A percentile compares a stretch with the other conserved stretches of the same genome.
phyloP scores from a whole-genome alignment of 345 rosid species.

The Gossypium ekmanianum region DNA sequence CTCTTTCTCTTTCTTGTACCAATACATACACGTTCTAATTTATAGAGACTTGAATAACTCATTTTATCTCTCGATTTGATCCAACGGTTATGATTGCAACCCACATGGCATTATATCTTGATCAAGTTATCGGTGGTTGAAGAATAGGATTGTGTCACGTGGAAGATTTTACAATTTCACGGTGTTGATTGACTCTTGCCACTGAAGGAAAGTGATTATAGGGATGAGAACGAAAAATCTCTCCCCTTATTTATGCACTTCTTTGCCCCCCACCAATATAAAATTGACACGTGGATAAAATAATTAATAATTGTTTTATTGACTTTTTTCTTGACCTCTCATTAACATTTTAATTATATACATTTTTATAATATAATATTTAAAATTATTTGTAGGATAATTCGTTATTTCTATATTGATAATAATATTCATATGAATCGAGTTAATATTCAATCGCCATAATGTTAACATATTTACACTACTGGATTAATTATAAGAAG shows the following conservation, averaged over 20 bases:
- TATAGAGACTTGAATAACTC: background rate
- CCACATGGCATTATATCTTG: constrained; percentile 3
- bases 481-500: background rate
- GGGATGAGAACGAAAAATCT: background rate
- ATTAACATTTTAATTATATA: no score
- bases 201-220: background rate
- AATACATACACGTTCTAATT: background rate
- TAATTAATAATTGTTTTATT: no score
- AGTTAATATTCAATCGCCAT: no score
- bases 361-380: no score
- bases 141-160: background rate
- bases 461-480: background rate
- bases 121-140: background rate
- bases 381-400: no score
- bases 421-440: no score
- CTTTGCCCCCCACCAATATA: no score
- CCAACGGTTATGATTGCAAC: background rate
- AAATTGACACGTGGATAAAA: no score
- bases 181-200: background rate
- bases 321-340: no score
- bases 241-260: no score
- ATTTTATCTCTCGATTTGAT: background rate
- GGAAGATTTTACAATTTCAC: background rate
- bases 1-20: background rate
- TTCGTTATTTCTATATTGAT: no score